phyloP scores from a whole-genome alignment of 75 land plant genomes.

The Cupressus sempervirens region DNA sequence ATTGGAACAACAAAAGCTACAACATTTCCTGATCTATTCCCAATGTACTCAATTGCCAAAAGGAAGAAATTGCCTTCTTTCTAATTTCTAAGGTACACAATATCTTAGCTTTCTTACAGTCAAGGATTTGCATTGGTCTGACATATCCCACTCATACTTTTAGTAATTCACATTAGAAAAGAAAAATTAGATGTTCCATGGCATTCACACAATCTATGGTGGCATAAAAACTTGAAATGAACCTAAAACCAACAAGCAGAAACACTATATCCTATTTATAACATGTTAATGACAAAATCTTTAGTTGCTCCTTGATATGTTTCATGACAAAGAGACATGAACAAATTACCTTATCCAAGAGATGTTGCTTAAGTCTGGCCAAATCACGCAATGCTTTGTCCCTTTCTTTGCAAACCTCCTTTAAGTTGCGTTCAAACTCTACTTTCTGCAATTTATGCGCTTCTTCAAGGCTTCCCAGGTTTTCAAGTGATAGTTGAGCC shows the following conservation, averaged over 20 bases:
- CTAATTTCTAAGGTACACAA: not conserved
- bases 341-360: constrained; percentile 73
- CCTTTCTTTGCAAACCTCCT: constrained; percentile 48
- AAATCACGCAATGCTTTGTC: constrained; percentile 84
- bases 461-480: not conserved
- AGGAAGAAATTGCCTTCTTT: not conserved
- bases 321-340: not conserved
- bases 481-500: not conserved
- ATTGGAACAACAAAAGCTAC: not conserved
- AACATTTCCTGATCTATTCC: not conserved
- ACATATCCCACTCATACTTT: not conserved
- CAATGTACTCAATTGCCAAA: not conserved
- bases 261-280: not conserved
- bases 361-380: constrained; percentile 82
- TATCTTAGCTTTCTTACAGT: not conserved
- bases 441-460: constrained; percentile 18
- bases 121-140: not conserved
- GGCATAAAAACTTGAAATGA: not conserved
- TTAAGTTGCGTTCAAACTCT: constrained; percentile 48
- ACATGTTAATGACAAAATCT: not conserved
- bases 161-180: not conserved
- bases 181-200: not conserved
- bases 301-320: not conserved
- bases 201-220: not conserved
- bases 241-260: not conserved